Evolutionary conservation across 768 basidiomycete genomes (phyloP), one percentile per base, ranked within the genome.

Genomic region (Myochromella boudieri): DNA sequence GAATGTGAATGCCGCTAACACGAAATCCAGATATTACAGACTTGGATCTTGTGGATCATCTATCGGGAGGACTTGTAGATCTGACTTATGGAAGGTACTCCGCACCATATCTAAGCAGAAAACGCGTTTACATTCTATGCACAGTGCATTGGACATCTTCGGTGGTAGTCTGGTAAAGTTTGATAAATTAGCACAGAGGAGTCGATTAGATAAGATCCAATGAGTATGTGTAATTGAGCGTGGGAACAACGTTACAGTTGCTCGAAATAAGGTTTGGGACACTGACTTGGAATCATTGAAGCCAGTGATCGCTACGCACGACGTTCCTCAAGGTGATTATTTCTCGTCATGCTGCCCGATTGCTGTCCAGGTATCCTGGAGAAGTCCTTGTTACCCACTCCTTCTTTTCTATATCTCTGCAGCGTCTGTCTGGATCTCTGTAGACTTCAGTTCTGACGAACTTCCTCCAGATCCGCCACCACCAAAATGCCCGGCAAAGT

Each of bases 401-500:
- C 40, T 18, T 20, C 15, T 45, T 29, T 33, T 2, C 31, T 28
- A 27, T 26, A 12, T 29, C 15, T 14, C 22, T 31, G 6, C 32
- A 17, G 6, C 34, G 37, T 37, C 10, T 15, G 38, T 14, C 36
- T 20, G 15, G 20, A 28, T 12, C 12, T 10, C 3, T 12, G 17
- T 24, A 43, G 26, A 37, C 25, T 15, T 14, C 6, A 8, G 20
- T 33, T 28, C 43, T 50, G 40, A 53, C 38, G 15, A 42, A 12
- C 21, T 36, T 15, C 40, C 4, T 24, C n/a, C 18, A 49, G 48
- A 51, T 43, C 21, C 46, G 34, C 18, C 64, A 61, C 67, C 56
- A 60, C 60, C 71, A 82, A 72, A 65, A 91, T 91, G 87, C 82
- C 88, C 74, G 82, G 82, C 62, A 92, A 93, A 81, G 88, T 93